phyloP scores from a whole-genome alignment of 73 alveolate genomes.

The Blepharisma stoltei region DNA sequence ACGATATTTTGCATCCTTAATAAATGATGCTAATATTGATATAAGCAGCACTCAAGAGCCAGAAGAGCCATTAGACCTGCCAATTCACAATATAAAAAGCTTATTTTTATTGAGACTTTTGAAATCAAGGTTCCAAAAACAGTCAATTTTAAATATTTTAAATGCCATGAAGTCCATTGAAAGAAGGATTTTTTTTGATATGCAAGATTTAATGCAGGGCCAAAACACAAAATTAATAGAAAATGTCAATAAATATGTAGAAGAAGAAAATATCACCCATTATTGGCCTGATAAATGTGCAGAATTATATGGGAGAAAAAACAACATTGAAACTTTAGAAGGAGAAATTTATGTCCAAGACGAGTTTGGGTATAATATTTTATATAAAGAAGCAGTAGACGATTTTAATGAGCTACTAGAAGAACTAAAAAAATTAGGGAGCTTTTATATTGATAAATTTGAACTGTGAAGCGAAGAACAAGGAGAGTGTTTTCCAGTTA shows the following conservation, averaged over 20 bases:
- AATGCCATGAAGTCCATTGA: not conserved
- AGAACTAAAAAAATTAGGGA: not conserved
- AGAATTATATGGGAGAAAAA: not conserved
- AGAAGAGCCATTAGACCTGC: not conserved
- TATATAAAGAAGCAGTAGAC: not conserved
- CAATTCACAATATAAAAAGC: not conserved
- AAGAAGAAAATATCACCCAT: too few relatives aligned
- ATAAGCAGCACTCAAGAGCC: not conserved
- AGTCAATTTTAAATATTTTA: not conserved
- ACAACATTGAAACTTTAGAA: not conserved
- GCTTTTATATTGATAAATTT: slow-evolving; percentile 7
- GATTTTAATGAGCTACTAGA: not conserved
- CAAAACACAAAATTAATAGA: not conserved
- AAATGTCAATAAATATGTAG: too few relatives aligned
- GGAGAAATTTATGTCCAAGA: slow-evolving; percentile 10
- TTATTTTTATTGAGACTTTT: not conserved
- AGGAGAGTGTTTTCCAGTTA: not conserved
- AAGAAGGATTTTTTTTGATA: not conserved
- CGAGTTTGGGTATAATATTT: not conserved
- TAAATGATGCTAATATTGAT: not conserved
- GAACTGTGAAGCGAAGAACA: slow-evolving; percentile 4
- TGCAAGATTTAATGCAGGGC: not conserved
- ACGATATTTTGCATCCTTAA: not conserved
- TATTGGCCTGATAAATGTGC: not conserved
- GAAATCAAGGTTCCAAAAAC: slow-evolving; percentile 8